Conservation (phyloP, 2,329 filamentous ascomycete species). For the Fusarium sp. region DNA sequence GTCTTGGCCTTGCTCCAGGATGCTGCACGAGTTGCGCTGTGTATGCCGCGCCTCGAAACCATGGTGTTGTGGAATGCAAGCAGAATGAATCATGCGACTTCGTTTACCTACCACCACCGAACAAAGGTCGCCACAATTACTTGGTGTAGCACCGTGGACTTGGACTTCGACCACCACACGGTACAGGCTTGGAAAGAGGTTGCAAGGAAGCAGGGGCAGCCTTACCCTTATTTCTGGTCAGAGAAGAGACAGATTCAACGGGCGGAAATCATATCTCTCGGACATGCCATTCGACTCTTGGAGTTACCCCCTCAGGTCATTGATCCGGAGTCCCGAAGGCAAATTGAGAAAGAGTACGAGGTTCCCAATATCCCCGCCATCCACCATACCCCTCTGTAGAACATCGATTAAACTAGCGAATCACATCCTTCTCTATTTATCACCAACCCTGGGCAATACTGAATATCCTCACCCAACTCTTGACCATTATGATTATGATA, state of each 20-base stretch:
- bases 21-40: neutral
- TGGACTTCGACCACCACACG: neutral
- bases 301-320: neutral
- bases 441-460: neutral
- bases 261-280: neutral
- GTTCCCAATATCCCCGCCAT: fast-evolving
- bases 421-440: neutral
- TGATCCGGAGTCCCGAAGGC: neutral
- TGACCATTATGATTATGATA: neutral
- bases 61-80: neutral
- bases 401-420: neutral
- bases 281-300: neutral
- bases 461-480: neutral
- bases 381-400: neutral
- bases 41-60: neutral
- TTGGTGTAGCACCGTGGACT: neutral
- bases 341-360: neutral
- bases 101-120: neutral
- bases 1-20: neutral
- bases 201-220: neutral
- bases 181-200: neutral
- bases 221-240: neutral
- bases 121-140: neutral
- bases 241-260: neutral
- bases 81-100: neutral